Base-by-base conservation (phyloP, 352 stramenopile genomes). In the Phytophthora hibernalis region DNA sequence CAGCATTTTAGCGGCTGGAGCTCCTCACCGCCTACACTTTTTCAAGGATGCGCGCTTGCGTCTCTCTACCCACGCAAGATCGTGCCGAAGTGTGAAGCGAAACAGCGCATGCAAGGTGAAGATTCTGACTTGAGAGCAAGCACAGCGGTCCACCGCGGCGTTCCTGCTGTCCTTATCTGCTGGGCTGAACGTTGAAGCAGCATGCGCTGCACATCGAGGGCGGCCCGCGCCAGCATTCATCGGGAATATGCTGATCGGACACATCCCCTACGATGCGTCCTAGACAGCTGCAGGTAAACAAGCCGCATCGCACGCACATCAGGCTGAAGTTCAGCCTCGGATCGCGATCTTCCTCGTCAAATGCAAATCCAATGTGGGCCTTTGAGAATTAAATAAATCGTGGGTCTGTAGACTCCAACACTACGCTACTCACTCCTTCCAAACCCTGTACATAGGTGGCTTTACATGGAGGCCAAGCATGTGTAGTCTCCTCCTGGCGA, bases 391-490 rank as follows among this genome's bases (percentile, higher is more conserved):
- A 59, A 65, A 64, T 69, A 49, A 31, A 61, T 37, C 21, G 60
- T 56, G n/a, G 31, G 22, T 22, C 43, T 52, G 21, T 24, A 50
- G 21, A 59, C 45, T 59, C 53, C n/a, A 43, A 40, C 28, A 35
- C 2, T 37, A 30, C 18, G 18, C 18, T 47, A 61, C 31, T 54
- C 35, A 58, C 26, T 72, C 3, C 16, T 44, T 22, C 13, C 47
- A 21, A 8, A 18, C 49, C 31, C 26, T 50, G n/a, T 22, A 10
- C 35, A 55, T 38, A 28, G 18, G 2, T 30, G 22, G 48, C 20
- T 31, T 38, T 64, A 80, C 61, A 83, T 76, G 43, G 54, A 77
- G 33, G 65, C 60, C 64, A 74, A 61, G 20, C 62, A 70, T 11
- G 61, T 51, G 54, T 67, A 82, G 63, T 76, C 59, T 56, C 61